Percentiles rank a stretch among this genome's conserved stretches.
Conservation (phyloP, 208 protist species). For the Leishmania gerbilli region DNA sequence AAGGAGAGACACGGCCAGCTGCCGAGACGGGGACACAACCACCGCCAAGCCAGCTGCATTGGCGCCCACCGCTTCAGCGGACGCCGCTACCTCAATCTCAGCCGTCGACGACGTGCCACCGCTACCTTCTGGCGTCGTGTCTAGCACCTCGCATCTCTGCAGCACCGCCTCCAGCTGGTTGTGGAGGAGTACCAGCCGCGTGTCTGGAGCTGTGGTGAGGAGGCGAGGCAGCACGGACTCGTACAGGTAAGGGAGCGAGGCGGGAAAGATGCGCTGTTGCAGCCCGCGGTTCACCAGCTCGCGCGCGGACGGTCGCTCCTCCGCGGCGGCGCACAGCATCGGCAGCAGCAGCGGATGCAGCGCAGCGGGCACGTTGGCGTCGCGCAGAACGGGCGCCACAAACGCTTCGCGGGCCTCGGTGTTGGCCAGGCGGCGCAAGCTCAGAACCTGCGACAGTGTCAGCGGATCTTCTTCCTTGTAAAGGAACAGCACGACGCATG, state of each 20-base stretch:
- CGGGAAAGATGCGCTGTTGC: constrained; percentile 45
- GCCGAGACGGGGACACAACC: neutral
- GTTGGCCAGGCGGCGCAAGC: constrained; percentile 35
- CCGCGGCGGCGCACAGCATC: constrained; percentile 33
- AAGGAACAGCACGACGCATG: constrained; percentile 72
- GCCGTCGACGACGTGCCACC: neutral
- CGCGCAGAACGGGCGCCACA: constrained; percentile 22
- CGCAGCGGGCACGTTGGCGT: constrained; percentile 8
- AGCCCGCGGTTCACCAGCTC: constrained; percentile 37
- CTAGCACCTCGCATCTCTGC: constrained; percentile 6
- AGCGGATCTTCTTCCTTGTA: constrained; percentile 76
- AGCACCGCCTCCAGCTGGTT: constrained; percentile 21
- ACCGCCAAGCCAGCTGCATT: neutral
- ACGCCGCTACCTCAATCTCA: neutral
- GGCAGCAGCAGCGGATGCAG: constrained; percentile 31
- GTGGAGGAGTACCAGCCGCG: constrained; percentile 49
- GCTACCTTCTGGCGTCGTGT: neutral
- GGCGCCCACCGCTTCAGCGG: neutral
- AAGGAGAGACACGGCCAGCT: constrained; percentile 34
- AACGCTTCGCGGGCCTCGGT: constrained; percentile 15
- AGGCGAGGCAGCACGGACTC: constrained; percentile 47
- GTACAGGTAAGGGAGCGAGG: constrained; percentile 45
- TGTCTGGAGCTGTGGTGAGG: constrained; percentile 52
- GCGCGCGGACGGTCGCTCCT: constrained; percentile 47
- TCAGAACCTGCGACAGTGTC: constrained; percentile 59